A percentile compares a stretch with the other conserved stretches of the same genome.
phyloP scores from a whole-genome alignment of 306 rosid species.

The Phaseolus lunatus region DNA sequence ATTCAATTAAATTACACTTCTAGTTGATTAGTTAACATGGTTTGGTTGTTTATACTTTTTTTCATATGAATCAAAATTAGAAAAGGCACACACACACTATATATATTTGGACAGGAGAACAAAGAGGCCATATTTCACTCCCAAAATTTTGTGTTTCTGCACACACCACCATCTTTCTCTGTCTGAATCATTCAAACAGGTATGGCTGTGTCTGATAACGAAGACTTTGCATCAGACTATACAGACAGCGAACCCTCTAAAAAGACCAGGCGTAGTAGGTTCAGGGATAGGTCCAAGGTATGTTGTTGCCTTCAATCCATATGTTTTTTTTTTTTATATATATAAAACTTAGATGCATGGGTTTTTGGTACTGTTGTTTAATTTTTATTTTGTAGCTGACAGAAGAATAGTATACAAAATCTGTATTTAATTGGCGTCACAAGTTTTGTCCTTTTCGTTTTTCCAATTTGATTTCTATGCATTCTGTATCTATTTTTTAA shows the following conservation, averaged over 20 bases:
- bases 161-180: not conserved
- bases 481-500: conserved; percentile 12
- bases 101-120: not conserved
- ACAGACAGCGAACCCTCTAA: conserved; percentile 59
- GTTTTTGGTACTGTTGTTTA: not conserved
- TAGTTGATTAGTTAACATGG: too few species aligned
- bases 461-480: conserved; percentile 27
- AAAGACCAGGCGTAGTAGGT: conserved; percentile 52
- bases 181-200: not conserved
- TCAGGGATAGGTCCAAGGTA: conserved; percentile 83
- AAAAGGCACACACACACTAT: too few species aligned
- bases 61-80: too few species aligned
- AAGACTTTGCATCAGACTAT: conserved; percentile 52
- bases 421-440: not conserved
- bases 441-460: not conserved
- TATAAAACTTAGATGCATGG: not conserved
- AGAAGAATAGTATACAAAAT: not conserved
- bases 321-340: not conserved
- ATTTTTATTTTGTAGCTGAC: not conserved
- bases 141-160: not conserved
- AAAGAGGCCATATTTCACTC: not conserved
- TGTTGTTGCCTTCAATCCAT: not conserved
- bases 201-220: conserved; percentile 57
- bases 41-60: too few species aligned
- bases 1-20: too few species aligned